phyloP scores from a whole-genome alignment of 2,329 filamentous ascomycete species.

The Ciborinia camelliae region DNA sequence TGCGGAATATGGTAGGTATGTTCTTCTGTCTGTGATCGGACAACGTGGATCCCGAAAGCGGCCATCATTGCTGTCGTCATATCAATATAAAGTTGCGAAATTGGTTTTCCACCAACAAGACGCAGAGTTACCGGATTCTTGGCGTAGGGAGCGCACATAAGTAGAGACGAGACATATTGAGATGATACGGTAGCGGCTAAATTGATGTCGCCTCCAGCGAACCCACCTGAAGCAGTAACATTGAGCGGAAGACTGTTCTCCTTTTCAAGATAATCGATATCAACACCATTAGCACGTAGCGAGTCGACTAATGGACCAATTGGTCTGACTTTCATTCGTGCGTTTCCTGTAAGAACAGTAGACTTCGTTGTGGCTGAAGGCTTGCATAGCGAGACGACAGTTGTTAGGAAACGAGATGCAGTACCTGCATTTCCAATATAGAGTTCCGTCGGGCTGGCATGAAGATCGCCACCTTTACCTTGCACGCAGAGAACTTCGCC shows the following conservation, averaged over 20 bases:
- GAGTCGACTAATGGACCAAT: conserved; percentile 93
- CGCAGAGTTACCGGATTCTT: conserved; percentile 88
- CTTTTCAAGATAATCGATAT: conserved; percentile 79
- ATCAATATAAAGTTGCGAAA: conserved; percentile 95
- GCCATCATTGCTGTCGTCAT: conserved; percentile 99
- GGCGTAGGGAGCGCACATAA: conserved; percentile 96
- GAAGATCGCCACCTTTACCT: conserved; percentile 82
- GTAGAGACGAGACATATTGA: conserved; percentile 95
- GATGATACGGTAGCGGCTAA: conserved; percentile 94
- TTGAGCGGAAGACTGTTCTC: conserved; percentile 79
- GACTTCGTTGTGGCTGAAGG: conserved; percentile 57
- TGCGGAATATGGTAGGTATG: conserved; percentile 94
- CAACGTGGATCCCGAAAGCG: conserved; percentile 80
- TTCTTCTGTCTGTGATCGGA: conserved; percentile 70
- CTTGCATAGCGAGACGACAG: conserved; percentile 79
- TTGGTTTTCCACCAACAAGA: conserved; percentile 92
- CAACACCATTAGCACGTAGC: conserved; percentile 79
- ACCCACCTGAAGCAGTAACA: conserved; percentile 77
- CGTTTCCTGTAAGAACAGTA: conserved; percentile 87
- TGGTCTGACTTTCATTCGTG: conserved; percentile 91
- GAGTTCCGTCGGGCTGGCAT: conserved; percentile 70
- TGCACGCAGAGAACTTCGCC: conserved; percentile 87
- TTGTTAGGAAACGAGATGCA: conserved; percentile 90
- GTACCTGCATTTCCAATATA: conserved; percentile 97
- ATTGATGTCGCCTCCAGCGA: conserved; percentile 83